Evolutionary conservation across 495 filamentous ascomycete genomes (phyloP), one percentile per base, ranked within the genome.

Genomic region (Penicillium simplicissimum): DNA sequence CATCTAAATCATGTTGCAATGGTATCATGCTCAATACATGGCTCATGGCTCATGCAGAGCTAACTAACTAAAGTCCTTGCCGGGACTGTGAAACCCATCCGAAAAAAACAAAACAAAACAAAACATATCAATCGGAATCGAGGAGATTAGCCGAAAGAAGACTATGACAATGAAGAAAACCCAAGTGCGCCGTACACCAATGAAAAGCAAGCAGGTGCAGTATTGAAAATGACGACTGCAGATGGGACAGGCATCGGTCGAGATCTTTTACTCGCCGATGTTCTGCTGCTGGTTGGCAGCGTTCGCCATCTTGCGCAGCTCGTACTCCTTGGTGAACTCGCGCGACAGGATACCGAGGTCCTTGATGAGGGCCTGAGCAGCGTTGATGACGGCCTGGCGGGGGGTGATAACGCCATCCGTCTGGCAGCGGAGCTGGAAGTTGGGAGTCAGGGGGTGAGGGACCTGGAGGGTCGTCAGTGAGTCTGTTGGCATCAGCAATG

Each of bases 281-380:
- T 64, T 70, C 63, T 79, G 76, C 67, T 79, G 76, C 62, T 76
- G 69, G 53, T 65, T 67, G 51, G 74, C 73, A 40, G 84, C 87
- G 15, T 86, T 86, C 25, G 90, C 90, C 82, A 94, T 96, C 80
- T 94, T 96, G 66, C 93, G 88, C 58, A 97, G 81, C 65, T 97
- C 93, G 70, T 87, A 96, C 76, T 99, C 96, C 72, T 96, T 96
- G 51, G 92, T 96, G 74, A 98, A 96, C 68, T 96, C 90, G 54
- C 90, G 87, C 37, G 87, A 89, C 23, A 98, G 73, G 53, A 85
- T 86, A 25, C 84, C 88, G 59, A 96, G 81, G 57, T 92, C 86
- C 55, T 84, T 80, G 55, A 99, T 89, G 23, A 97, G 77, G 57
- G 90, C 86, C 71, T 89, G 83, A 78, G 89, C 96, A 45, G 86